Conservation (phyloP, 305 asterid species). For the Solanum hybrid region DNA sequence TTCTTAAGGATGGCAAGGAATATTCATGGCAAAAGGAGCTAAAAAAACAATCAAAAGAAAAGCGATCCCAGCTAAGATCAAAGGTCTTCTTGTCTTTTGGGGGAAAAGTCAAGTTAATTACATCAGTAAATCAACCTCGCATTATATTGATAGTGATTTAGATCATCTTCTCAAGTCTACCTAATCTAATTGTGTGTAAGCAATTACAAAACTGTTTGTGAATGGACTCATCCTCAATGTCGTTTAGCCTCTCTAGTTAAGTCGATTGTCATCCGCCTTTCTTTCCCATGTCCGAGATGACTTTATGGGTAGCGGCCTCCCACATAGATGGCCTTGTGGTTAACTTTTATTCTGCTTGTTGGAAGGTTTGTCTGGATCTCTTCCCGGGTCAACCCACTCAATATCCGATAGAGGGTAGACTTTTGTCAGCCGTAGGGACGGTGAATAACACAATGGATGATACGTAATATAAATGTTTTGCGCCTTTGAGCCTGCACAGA, state of each 20-base stretch:
- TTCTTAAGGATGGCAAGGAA: not conserved
- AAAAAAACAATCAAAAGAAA: not conserved
- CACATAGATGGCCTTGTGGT: not conserved
- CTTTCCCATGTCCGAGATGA: not conserved
- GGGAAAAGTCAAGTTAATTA: not conserved
- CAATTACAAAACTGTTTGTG: not conserved
- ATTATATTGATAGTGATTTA: not conserved
- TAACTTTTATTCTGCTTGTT: not conserved
- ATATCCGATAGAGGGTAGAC: not conserved
- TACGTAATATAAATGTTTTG: not conserved
- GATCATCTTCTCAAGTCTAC: not conserved
- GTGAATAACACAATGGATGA: too few relatives aligned
- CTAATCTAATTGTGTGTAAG: not conserved
- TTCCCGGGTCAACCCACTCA: not conserved
- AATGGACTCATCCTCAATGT: not conserved
- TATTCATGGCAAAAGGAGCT: not conserved
- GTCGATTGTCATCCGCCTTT: not conserved
- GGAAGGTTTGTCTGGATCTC: not conserved
- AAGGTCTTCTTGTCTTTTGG: too few relatives aligned
- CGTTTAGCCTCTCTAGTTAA: not conserved
- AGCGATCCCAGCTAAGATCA: too few relatives aligned
- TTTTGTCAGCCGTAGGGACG: not conserved
- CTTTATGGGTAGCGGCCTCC: not conserved
- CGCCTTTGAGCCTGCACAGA: not conserved
- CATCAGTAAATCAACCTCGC: too few relatives aligned